These are phyloP conservation scores for Penicillium sp. DNA, from an alignment of 2,329 filamentous ascomycete genomes.

Conservation along the genomic window DNA sequence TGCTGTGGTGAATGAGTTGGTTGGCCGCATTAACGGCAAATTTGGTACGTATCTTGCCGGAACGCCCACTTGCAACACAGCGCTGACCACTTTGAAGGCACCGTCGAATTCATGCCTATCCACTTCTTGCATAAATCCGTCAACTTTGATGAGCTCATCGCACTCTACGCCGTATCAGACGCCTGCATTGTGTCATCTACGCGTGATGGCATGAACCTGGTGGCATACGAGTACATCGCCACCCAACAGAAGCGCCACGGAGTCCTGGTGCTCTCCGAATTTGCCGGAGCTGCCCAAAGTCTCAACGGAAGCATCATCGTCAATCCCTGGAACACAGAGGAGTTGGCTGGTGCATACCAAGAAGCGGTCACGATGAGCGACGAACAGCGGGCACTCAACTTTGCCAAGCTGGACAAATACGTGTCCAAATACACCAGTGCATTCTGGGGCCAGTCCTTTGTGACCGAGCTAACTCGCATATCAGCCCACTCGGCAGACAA, in stretches of 20 bases:
- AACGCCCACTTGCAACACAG: neutral
- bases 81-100: slow-evolving; percentile 56
- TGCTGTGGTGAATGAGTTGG: slow-evolving; percentile 93
- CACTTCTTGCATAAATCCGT: slow-evolving; percentile 98
- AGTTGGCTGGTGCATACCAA: slow-evolving; percentile 89
- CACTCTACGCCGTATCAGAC: slow-evolving; percentile 89
- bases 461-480: slow-evolving; percentile 74
- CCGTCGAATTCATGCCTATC: slow-evolving; percentile 98
- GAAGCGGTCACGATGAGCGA: slow-evolving; percentile 96
- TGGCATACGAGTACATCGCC: slow-evolving; percentile 97
- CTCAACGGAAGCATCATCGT: slow-evolving; percentile 92
- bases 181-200: slow-evolving; percentile 91
- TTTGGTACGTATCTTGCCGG: slow-evolving; percentile 65
- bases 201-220: slow-evolving; percentile 98
- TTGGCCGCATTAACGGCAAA: slow-evolving; percentile 94
- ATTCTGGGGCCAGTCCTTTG: slow-evolving; percentile 95
- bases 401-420: slow-evolving; percentile 89
- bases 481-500: slow-evolving; percentile 48
- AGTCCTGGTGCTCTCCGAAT: slow-evolving; percentile 93
- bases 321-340: slow-evolving; percentile 98
- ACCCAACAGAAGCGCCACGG: slow-evolving; percentile 89
- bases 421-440: slow-evolving; percentile 96
- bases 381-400: slow-evolving; percentile 84
- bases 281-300: slow-evolving; percentile 92
- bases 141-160: slow-evolving; percentile 90